Base-by-base conservation (phyloP, 1,284 basidiomycete genomes). In the Boletus smithii region DNA sequence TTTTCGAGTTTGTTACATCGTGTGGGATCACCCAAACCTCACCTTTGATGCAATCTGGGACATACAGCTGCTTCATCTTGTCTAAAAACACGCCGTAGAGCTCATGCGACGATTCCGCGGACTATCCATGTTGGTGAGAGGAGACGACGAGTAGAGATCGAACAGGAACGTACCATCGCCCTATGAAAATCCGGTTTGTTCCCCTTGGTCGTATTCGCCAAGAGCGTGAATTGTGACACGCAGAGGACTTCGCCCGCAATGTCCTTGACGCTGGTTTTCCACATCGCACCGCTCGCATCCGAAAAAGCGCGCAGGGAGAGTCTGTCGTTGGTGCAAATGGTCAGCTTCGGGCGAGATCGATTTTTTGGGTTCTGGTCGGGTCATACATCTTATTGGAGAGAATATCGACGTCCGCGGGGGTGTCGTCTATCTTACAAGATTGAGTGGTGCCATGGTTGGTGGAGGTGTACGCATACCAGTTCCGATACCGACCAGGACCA, bases 101-200 rank as follows among this genome's bases (percentile, higher is more conserved):
- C 39, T 77, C 71, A 56, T 79, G 77, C n/a, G 88, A 88, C 23
- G 79, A 66, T 46, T 82, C 79, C 31, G 85, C 69, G 3, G 78
- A 68, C 90, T 92, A 57, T 14, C 8, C 42, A 37, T 1, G 26
- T 48, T 40, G 24, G 30, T 13, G n/a, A 36, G 17, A 18, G 22
- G n/a, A n/a, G n/a, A n/a, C n/a, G n/a, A n/a, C n/a, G 29, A 13
- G 32, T 20, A 11, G 20, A 26, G 22, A 34, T 39, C 11, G 9
- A 14, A 14, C 17, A 37, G 32, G 6, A 23, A 45, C 56, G 17
- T 16, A 88, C 91, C 91, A 95, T 94, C 4, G 91, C 90, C 43
- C 77, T 78, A 69, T 95, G 92, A 65, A 95, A 95, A 66, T 95
- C 92, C 31, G 87, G 92, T 61, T 93, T 92, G 58, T 77, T 84